Conservation (phyloP, 768 basidiomycete species). For the Boletus sensibilis region DNA sequence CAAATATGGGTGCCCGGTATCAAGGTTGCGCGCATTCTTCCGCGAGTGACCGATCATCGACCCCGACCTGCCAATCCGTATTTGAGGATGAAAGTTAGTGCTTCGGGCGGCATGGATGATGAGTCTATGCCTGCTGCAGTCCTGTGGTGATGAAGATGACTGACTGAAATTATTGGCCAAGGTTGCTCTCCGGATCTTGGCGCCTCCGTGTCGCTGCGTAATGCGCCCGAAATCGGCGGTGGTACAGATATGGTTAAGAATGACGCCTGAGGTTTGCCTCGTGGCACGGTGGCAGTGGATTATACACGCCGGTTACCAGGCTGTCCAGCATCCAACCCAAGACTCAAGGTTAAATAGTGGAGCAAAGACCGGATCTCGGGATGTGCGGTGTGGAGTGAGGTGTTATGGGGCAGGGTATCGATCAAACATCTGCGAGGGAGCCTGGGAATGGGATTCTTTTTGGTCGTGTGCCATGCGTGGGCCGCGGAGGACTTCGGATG, state of each 20-base stretch:
- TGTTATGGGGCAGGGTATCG: neutral
- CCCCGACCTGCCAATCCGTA: neutral
- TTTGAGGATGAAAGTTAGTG: neutral
- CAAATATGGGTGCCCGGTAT: neutral
- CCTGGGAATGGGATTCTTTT: neutral
- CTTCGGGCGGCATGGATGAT: neutral
- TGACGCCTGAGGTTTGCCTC: neutral
- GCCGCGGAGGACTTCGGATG: neutral
- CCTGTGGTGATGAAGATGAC: neutral
- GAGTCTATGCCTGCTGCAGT: too few relatives aligned
- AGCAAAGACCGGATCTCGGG: neutral
- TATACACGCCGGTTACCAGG: neutral
- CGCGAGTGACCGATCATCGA: neutral
- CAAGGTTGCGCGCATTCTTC: neutral
- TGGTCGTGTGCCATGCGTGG: neutral
- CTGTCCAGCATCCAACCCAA: neutral
- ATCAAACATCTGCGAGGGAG: neutral
- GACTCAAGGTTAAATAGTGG: neutral
- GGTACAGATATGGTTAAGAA: neutral
- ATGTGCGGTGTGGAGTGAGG: neutral
- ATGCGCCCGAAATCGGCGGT: neutral
- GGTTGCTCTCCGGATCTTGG: slow-evolving; percentile 6
- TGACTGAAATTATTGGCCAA: neutral
- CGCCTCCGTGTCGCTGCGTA: neutral
- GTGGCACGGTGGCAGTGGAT: neutral